Evolutionary conservation across 345 rosid species (phyloP).

Genomic region (Microthlaspi erraticum): DNA sequence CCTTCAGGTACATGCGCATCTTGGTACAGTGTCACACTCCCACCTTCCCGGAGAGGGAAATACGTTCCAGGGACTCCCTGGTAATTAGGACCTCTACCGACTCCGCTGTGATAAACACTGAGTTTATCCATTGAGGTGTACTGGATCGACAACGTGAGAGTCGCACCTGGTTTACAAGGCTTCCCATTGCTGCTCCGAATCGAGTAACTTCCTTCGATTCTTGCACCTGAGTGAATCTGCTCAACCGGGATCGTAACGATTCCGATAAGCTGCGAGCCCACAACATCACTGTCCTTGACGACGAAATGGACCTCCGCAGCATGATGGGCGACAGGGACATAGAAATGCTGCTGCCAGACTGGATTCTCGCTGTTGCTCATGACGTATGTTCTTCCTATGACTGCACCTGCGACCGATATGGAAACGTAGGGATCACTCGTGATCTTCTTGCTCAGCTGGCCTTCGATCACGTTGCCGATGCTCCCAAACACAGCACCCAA

Average conservation of each 20-base stretch:
- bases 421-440: slow-evolving; percentile 97
- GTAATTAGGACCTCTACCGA: slow-evolving; percentile 87
- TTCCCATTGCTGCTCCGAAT: slow-evolving; percentile 62
- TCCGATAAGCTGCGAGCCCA: slow-evolving; percentile 88
- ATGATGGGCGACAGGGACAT: slow-evolving; percentile 84
- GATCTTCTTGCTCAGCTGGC: slow-evolving; percentile 54
- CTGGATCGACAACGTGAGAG: slow-evolving; percentile 71
- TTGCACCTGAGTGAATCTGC: slow-evolving; percentile 63
- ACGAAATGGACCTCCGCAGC: slow-evolving; percentile 86
- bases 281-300: slow-evolving; percentile 88
- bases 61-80: slow-evolving; percentile 92
- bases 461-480: slow-evolving; percentile 55
- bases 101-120: slow-evolving; percentile 72
- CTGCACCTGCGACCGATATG: slow-evolving; percentile 63
- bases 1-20: slow-evolving; percentile 96
- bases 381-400: slow-evolving; percentile 85
- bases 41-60: slow-evolving; percentile 90
- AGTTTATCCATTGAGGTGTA: slow-evolving; percentile 71
- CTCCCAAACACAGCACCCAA: slow-evolving; percentile 70
- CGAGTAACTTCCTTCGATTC: slow-evolving; percentile 71
- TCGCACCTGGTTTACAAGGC: slow-evolving; percentile 85
- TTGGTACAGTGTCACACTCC: slow-evolving; percentile 85
- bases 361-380: slow-evolving; percentile 85
- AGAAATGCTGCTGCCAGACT: slow-evolving; percentile 84
- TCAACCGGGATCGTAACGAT: slow-evolving; percentile 81